These are phyloP conservation scores for Bonnemaisonia californica DNA, from an alignment of 31 red algal species.

Conservation along the genomic window DNA sequence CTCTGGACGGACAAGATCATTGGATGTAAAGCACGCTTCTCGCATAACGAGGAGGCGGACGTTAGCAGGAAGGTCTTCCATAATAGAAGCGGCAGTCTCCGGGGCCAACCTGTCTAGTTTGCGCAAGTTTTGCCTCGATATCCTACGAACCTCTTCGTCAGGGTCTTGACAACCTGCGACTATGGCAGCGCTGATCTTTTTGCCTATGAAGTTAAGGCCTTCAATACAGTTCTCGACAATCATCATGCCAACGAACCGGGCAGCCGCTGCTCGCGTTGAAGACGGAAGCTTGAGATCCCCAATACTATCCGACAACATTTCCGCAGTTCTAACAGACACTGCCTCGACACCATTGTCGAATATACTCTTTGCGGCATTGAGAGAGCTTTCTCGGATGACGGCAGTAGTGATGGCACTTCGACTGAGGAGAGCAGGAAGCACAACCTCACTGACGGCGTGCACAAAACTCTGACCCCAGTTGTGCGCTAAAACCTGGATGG, in stretches of 20 bases:
- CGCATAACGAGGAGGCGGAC: background rate
- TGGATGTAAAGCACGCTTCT: background rate
- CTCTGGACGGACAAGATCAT: background rate
- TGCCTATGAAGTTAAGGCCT: slow-evolving; percentile 13
- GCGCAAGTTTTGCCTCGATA: slow-evolving; percentile 54
- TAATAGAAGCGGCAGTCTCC: background rate
- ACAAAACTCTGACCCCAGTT: slow-evolving; percentile 44
- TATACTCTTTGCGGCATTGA: slow-evolving; percentile 42
- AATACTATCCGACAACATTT: slow-evolving; percentile 24
- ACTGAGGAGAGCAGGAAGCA: slow-evolving; percentile 46
- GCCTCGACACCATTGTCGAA: slow-evolving; percentile 61
- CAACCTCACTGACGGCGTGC: slow-evolving; percentile 13
- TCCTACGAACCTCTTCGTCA: slow-evolving; percentile 45
- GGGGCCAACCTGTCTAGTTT: background rate
- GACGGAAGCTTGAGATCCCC: slow-evolving; percentile 25
- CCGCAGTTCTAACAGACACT: slow-evolving; percentile 21
- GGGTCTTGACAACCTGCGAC: slow-evolving; percentile 45
- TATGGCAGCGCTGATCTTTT: slow-evolving; percentile 34
- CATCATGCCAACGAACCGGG: slow-evolving; percentile 62
- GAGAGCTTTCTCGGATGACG: slow-evolving; percentile 52
- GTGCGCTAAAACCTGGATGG: slow-evolving; percentile 27
- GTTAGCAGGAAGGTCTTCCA: slow-evolving; percentile 1
- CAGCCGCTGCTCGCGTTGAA: slow-evolving; percentile 39
- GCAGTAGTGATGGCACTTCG: slow-evolving; percentile 36
- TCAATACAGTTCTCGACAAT: slow-evolving; percentile 39